Percentiles rank a stretch among this genome's conserved stretches.
Conservation (phyloP, 176 grass and related monocot species). For the Secale cereale region DNA sequence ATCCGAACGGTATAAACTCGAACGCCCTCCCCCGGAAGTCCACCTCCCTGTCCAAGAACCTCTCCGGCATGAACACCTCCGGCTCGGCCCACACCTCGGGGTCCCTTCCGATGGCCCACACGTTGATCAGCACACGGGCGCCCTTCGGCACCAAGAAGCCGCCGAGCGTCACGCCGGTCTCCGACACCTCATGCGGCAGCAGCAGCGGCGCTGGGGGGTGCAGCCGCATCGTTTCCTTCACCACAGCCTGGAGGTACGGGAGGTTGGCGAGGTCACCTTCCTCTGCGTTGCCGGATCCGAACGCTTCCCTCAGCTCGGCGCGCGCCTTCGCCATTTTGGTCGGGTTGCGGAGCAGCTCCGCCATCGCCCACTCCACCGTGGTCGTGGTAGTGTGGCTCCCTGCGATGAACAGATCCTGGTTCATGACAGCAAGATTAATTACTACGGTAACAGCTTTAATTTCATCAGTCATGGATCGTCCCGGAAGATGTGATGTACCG, state of each 20-base stretch:
- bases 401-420: constrained; percentile 33
- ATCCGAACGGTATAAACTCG: constrained; percentile 43
- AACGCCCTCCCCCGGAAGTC: constrained; percentile 28
- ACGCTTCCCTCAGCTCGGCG: constrained; percentile 24
- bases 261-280: constrained; percentile 25
- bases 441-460: neutral
- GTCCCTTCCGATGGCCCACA: constrained; percentile 44
- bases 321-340: constrained; percentile 33
- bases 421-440: neutral
- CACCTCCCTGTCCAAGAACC: constrained; percentile 42
- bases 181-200: constrained; percentile 34
- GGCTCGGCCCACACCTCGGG: constrained; percentile 32
- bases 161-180: constrained; percentile 19
- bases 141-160: constrained; percentile 40
- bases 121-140: constrained; percentile 17
- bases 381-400: constrained; percentile 36
- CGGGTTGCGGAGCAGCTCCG: constrained; percentile 46
- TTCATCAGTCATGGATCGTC: neutral
- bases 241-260: constrained; percentile 35
- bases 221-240: constrained; percentile 46
- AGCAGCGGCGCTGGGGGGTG: constrained; percentile 33
- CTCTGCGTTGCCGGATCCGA: neutral
- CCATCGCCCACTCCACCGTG: constrained; percentile 44
- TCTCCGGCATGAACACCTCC: constrained; percentile 39
- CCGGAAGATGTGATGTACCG: constrained; percentile 1